These are phyloP conservation scores for Ophiostoma ips DNA, from an alignment of 2,329 filamentous ascomycete genomes.

Conservation along the genomic window DNA sequence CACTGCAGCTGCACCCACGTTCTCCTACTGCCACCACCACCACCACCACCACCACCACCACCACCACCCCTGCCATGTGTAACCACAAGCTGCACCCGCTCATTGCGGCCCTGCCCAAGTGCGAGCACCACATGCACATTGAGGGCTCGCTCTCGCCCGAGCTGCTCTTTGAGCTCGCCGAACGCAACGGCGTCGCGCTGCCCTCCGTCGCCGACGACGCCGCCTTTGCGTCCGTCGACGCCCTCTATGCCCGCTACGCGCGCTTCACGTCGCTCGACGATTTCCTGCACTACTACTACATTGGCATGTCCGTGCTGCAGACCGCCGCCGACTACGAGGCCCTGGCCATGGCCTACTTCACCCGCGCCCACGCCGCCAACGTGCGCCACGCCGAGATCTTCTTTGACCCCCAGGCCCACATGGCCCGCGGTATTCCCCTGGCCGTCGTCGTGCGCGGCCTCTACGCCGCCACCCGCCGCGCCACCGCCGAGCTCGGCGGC, in stretches of 20 bases:
- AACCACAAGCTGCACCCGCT: constrained; percentile 41
- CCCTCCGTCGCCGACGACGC: constrained; percentile 39
- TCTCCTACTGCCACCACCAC: too few species aligned
- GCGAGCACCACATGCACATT: constrained; percentile 70
- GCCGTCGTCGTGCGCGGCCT: constrained; percentile 52
- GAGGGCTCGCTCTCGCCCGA: constrained; percentile 60
- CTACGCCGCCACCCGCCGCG: constrained; percentile 42
- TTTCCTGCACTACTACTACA: constrained; percentile 68
- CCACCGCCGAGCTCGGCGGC: constrained; percentile 42
- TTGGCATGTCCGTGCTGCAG: constrained; percentile 57
- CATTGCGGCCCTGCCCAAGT: constrained; percentile 56
- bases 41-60: background rate
- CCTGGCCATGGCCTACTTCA: constrained; percentile 59
- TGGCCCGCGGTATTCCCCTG: constrained; percentile 47
- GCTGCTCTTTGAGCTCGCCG: constrained; percentile 55
- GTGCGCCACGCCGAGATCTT: constrained; percentile 65
- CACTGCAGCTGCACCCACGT: background rate
- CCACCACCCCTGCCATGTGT: constrained; percentile 33
- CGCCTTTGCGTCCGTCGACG: constrained; percentile 45
- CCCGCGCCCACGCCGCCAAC: constrained; percentile 46
- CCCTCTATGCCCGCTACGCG: constrained; percentile 50
- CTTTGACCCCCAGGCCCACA: constrained; percentile 69
- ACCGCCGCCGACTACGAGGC: constrained; percentile 55
- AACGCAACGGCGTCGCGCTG: constrained; percentile 50
- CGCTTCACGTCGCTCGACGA: constrained; percentile 55